These are phyloP conservation scores for Trifolium dubium DNA, from an alignment of 306 rosid species.

Conservation along the genomic window DNA sequence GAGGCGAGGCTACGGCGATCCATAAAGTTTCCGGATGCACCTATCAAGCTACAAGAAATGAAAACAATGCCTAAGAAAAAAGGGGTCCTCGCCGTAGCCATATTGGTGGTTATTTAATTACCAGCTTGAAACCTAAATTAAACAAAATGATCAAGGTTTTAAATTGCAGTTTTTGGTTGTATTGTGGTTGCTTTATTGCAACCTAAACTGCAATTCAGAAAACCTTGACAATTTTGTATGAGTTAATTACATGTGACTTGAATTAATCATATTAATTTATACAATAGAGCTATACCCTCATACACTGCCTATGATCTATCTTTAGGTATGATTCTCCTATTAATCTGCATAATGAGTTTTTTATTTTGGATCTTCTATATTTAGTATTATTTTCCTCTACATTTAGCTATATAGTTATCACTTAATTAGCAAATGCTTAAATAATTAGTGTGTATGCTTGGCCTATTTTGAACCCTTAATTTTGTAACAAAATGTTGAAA, in stretches of 20 bases:
- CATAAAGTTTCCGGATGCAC: conserved; percentile 21
- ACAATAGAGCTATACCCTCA: neutral
- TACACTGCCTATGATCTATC: conserved; percentile 8
- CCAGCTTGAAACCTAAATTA: conserved; percentile 8
- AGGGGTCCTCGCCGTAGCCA: conserved; percentile 31
- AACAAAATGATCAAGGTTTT: conserved; percentile 5
- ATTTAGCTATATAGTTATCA: conserved; percentile 23
- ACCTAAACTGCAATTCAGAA: conserved; percentile 39
- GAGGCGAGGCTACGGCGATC: conserved; percentile 45
- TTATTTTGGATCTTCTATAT: conserved; percentile 10
- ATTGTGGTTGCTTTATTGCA: conserved; percentile 9
- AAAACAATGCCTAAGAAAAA: conserved; percentile 37
- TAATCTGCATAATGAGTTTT: neutral
- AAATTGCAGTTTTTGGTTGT: conserved; percentile 19
- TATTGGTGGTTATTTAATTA: conserved; percentile 1
- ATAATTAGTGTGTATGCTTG: neutral
- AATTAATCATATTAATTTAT: conserved; percentile 9
- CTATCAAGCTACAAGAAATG: conserved; percentile 43
- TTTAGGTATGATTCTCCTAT: conserved; percentile 20
- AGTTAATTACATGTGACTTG: neutral
- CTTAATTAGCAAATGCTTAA: neutral
- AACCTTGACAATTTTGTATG: neutral
- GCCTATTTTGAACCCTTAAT: neutral
- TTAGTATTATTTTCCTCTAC: conserved; percentile 22
- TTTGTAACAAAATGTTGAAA: conserved; percentile 2